A percentile compares a stretch with the other conserved stretches of the same genome.
These are phyloP conservation scores for Jaltomata sinuosa DNA, from an alignment of 257 asterid species.

Conservation along the genomic window DNA sequence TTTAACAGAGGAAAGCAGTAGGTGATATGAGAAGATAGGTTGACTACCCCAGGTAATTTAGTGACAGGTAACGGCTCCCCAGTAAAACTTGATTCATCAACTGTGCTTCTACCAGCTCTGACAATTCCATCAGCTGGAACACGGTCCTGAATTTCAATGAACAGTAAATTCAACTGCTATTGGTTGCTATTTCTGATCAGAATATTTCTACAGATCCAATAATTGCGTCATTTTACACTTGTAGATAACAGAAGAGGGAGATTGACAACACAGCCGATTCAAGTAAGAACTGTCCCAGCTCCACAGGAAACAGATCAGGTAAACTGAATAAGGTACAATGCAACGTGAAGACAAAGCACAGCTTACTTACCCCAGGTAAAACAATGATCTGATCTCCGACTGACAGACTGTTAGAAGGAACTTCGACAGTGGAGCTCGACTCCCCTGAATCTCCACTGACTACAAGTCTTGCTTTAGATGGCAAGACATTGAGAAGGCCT, in stretches of 20 bases:
- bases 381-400: conserved; percentile 91
- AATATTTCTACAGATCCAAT: not conserved
- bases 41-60: conserved; percentile 95
- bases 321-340: not conserved
- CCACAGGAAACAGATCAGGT: not conserved
- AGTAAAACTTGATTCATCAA: conserved; percentile 95
- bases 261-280: conserved; percentile 5
- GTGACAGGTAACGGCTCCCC: conserved; percentile 97
- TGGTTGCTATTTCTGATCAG: not conserved
- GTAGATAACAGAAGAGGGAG: not conserved
- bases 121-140: conserved; percentile 98
- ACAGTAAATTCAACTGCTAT: conserved; percentile 1
- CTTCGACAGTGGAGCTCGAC: conserved; percentile 64
- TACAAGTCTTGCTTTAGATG: conserved; percentile 95
- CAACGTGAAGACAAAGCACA: not conserved
- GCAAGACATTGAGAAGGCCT: conserved; percentile 78
- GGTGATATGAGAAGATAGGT: not conserved
- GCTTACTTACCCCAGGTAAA: conserved; percentile 86
- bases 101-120: conserved; percentile 85
- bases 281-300: not conserved
- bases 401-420: conserved; percentile 72
- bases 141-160: conserved; percentile 62
- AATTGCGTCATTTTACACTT: not conserved
- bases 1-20: not conserved
- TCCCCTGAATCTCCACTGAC: conserved; percentile 46